These are phyloP conservation scores for Sugiyamaella paludigena DNA, from an alignment of 1,139 yeast species.

Conservation along the genomic window DNA sequence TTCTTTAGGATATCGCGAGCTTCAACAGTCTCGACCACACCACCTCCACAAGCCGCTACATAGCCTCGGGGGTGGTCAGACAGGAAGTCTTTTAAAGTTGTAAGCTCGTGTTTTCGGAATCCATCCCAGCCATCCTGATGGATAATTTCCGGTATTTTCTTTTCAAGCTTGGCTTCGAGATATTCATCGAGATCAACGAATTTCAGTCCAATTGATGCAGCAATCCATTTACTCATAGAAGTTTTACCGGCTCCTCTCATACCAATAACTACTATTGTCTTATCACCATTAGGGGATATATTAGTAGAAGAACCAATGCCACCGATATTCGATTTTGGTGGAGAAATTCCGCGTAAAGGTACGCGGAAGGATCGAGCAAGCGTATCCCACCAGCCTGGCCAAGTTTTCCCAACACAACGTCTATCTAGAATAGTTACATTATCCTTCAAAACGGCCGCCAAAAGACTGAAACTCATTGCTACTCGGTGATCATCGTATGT, in stretches of 20 bases:
- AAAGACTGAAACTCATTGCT: conserved; percentile 92
- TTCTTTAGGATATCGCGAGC: conserved; percentile 62
- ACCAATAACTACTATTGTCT: conserved; percentile 80
- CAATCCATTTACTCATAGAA: conserved; percentile 79
- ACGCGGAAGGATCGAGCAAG: conserved; percentile 68
- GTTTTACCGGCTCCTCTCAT: conserved; percentile 99
- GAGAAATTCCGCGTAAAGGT: conserved; percentile 54
- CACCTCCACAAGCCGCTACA: conserved; percentile 95
- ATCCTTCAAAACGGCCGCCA: conserved; percentile 58
- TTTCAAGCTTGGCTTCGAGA: conserved; percentile 56
- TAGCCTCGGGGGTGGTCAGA: conserved; percentile 51
- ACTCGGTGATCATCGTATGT: conserved; percentile 97
- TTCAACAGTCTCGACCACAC: conserved; percentile 76
- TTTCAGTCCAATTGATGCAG: conserved; percentile 66
- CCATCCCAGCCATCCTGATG: conserved; percentile 78
- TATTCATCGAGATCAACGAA: conserved; percentile 75
- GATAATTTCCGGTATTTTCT: conserved; percentile 65
- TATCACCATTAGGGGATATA: conserved; percentile 40
- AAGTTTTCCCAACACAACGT: conserved; percentile 91
- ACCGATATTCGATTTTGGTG: not conserved
- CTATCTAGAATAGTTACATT: conserved; percentile 77
- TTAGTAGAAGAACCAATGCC: not conserved
- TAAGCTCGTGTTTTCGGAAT: conserved; percentile 70
- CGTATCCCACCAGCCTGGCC: conserved; percentile 99
- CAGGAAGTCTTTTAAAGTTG: conserved; percentile 54